Evolutionary conservation across 208 protist species (phyloP).

Genomic region (Angomonas ambiguus): DNA sequence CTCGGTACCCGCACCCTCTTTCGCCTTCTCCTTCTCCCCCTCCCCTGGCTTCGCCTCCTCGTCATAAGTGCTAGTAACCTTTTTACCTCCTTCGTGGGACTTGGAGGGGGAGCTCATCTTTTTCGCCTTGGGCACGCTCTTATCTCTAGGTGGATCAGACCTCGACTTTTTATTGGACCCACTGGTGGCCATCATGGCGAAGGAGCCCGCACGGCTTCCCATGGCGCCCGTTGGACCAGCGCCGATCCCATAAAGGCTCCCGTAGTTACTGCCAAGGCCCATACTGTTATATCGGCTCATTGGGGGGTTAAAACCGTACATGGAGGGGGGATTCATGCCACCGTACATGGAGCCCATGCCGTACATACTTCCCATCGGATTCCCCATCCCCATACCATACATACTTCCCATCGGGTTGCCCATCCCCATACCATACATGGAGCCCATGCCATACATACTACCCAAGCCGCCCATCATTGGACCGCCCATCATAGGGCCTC

Average conservation of each 20-base stretch:
- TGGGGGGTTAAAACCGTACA: neutral
- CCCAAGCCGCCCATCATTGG: conserved; percentile 20
- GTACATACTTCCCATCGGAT: conserved; percentile 21
- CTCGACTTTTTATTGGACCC: neutral
- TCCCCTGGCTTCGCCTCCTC: neutral
- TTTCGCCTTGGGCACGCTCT: too few species aligned
- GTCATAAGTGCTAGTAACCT: neutral
- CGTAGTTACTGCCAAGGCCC: conserved; percentile 21
- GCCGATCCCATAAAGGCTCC: conserved; percentile 16
- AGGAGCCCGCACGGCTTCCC: neutral
- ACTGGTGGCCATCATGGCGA: neutral
- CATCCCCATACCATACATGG: conserved; percentile 26
- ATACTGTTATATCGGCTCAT: conserved; percentile 22
- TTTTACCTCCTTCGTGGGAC: neutral
- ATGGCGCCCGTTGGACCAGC: neutral
- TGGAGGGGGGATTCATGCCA: neutral
- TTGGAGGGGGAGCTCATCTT: neutral
- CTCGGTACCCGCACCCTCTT: neutral
- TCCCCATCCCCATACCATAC: conserved; percentile 19
- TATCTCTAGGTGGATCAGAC: neutral
- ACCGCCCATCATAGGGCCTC: conserved; percentile 17
- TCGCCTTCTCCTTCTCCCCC: neutral
- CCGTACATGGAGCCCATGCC: conserved; percentile 15
- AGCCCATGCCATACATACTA: conserved; percentile 16
- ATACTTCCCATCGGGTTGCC: too few species aligned